Evolutionary conservation across 768 basidiomycete species (phyloP), one percentile per base, ranked within the genome.

Genomic region (Macrolepiota dolichaula): DNA sequence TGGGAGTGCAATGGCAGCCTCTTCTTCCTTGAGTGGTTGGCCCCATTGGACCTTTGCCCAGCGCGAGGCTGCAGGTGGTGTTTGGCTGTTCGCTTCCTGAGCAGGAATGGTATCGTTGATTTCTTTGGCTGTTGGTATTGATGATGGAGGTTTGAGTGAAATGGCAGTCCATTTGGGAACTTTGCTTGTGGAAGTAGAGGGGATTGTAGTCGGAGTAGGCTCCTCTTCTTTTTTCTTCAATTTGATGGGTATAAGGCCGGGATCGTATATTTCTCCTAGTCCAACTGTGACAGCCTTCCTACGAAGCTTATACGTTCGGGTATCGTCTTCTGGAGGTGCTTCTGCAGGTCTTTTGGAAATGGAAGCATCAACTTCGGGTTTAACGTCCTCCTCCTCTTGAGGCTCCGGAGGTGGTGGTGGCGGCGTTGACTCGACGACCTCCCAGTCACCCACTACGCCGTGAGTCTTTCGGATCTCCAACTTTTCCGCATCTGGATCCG

Each of bases 251-350:
- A 92, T 85, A 22, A 85, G 67, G 0, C 85, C 88, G 3, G 90
- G 91, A 70, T 96, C 94, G 65, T 91, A 96, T 29, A 91, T 83
- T 66, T 92, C 88, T 12, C 89, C 92, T 11, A 92, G 76, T 6
- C 88, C 91, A 0, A 78, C 72, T 1, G 71, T 74, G 47, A 83
- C 70, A 0, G 79, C 85, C 75, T 85, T 88, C 77, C 84, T 87
- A 63, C 85, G 79, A 62, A 92, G 68, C 71, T 88, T 91, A 77
- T 85, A 92, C 29, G 76, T 72, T 3, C 87, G 82, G 10, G 72
- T 78, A 57, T 87, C 85, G 42, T 86, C 87, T 38, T 77, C 80
- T 25, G 76, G 80, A 6, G 65, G 70, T 19, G 51, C 55, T n/a
- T 63, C 65, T 46, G 65, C 65, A 19, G 62, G 60, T 47, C 63